phyloP scores from a whole-genome alignment of 2,329 filamentous ascomycete species.

The Eurotiales sp. region DNA sequence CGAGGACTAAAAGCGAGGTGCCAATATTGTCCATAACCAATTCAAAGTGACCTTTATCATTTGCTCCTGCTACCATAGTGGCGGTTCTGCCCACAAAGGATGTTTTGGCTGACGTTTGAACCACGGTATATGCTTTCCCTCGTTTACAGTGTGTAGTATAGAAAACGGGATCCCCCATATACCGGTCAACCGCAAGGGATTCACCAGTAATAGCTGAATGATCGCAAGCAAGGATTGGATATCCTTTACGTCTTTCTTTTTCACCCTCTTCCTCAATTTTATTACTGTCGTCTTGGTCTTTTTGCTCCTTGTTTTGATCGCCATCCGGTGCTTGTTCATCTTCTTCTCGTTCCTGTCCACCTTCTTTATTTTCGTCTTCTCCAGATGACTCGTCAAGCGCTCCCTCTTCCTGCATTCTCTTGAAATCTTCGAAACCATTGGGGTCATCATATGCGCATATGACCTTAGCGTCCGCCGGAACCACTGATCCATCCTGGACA shows the following conservation, averaged over 20 bases:
- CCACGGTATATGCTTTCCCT: conserved; percentile 69
- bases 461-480: conserved; percentile 65
- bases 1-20: conserved; percentile 67
- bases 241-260: conserved; percentile 47
- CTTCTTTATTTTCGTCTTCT: conserved; percentile 48
- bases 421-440: conserved; percentile 64
- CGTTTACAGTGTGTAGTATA: conserved; percentile 81
- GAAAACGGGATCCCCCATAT: conserved; percentile 71
- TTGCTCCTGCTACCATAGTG: conserved; percentile 66
- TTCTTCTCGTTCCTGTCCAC: conserved; percentile 52
- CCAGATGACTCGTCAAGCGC: conserved; percentile 58
- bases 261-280: conserved; percentile 17
- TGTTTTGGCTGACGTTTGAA: conserved; percentile 62
- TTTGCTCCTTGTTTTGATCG: conserved; percentile 19
- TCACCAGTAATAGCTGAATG: conserved; percentile 79
- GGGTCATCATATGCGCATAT: conserved; percentile 69
- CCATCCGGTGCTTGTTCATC: conserved; percentile 15
- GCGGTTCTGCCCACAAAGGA: conserved; percentile 77
- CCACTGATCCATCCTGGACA: conserved; percentile 66
- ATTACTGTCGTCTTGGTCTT: conserved; percentile 13
- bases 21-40: conserved; percentile 79
- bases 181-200: conserved; percentile 63
- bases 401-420: conserved; percentile 60
- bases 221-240: conserved; percentile 66
- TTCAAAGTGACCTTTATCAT: conserved; percentile 76